Conservation (phyloP, 1,284 basidiomycete genomes). For the Mycena sp. region DNA sequence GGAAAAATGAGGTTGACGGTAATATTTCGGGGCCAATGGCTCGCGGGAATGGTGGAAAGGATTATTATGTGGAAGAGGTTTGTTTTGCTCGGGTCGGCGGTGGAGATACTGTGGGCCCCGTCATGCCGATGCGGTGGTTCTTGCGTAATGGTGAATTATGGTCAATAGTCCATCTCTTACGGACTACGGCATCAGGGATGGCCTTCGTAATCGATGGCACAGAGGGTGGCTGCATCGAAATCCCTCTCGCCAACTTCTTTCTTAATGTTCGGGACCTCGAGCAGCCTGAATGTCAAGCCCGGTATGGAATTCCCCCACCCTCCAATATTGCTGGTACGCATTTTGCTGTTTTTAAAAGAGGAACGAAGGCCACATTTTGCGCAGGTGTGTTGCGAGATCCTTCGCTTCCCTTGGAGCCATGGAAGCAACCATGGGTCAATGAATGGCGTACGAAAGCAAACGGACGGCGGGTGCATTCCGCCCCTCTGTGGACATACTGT, state of each 20-base stretch:
- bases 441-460: constrained; percentile 27
- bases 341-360: background rate
- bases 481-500: constrained; percentile 45
- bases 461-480: constrained; percentile 30
- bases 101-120: too few species aligned
- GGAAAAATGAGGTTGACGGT: background rate
- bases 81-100: background rate
- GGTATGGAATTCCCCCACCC: background rate
- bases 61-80: background rate
- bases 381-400: background rate
- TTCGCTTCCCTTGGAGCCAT: background rate
- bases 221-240: background rate
- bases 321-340: background rate
- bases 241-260: background rate
- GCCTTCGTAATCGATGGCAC: background rate
- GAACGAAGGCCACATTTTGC: too few species aligned
- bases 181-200: background rate
- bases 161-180: background rate
- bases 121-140: constrained; percentile 1
- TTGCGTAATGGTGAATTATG: too few species aligned
- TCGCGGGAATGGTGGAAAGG: background rate
- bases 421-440: constrained; percentile 17
- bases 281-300: background rate
- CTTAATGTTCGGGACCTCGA: background rate
- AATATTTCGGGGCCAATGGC: constrained; percentile 1